Percentiles rank a stretch among this genome's conserved stretches.
Evolutionary conservation across 2,329 filamentous ascomycete species (phyloP).

Genomic region (Xylariaceae sp.): DNA sequence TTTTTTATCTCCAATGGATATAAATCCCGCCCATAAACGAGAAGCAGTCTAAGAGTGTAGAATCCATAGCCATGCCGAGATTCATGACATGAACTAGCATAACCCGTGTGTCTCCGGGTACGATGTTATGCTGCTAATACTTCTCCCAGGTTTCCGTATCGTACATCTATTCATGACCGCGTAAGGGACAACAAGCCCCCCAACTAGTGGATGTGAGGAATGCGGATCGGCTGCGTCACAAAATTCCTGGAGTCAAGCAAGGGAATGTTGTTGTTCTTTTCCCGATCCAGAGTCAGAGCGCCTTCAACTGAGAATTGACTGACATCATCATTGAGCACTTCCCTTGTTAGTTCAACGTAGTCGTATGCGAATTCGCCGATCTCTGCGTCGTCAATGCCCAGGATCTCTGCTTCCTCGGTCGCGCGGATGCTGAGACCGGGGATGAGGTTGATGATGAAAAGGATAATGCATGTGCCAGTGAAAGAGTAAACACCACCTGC

Average conservation of each 20-base stretch:
- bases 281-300: conserved; percentile 37
- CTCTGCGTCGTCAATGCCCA: conserved; percentile 84
- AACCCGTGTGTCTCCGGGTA: not conserved
- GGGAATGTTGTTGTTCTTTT: conserved; percentile 45
- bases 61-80: not conserved
- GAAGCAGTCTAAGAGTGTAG: not conserved
- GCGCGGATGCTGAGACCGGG: conserved; percentile 71
- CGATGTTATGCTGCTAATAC: not conserved
- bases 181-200: not conserved
- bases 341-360: conserved; percentile 68
- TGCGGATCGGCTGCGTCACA: conserved; percentile 33
- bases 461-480: conserved; percentile 67
- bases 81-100: not conserved
- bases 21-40: not conserved
- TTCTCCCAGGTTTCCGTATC: conserved; percentile 8
- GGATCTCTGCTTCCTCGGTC: conserved; percentile 70
- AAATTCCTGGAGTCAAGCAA: conserved; percentile 43
- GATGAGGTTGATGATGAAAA: conserved; percentile 73
- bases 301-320: conserved; percentile 42
- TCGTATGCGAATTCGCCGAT: conserved; percentile 96
- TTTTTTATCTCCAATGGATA: not conserved
- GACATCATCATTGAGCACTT: conserved; percentile 42
- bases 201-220: conserved; percentile 22
- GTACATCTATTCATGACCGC: conserved; percentile 4
- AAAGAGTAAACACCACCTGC: conserved; percentile 75